Base-by-base conservation (phyloP, 805 yeast genomes). In the Cyberlindnera americana region DNA sequence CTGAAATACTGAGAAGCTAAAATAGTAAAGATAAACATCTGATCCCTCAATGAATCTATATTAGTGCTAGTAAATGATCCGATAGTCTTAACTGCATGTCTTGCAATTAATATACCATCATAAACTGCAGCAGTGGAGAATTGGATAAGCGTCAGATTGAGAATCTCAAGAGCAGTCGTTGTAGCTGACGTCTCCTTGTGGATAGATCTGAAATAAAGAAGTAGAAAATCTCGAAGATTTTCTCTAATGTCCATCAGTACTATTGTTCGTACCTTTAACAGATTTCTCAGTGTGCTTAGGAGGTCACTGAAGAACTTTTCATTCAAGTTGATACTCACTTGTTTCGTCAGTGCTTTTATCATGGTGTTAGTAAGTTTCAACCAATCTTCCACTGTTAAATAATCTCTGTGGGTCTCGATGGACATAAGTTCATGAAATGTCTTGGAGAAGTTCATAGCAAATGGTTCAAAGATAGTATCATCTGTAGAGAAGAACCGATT, bases 71-170 rank as follows among this genome's bases (percentile, higher is more conserved):
- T 56, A n/a, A 72, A 54, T 19, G 51, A 54, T 3, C 67, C 42
- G 3, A 68, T 48, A 13, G 66, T 56, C 11, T 48, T 54, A 19
- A 72, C 43, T 0, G 78, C 76, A 2, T 70, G 29, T 28, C 56
- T 57, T 12, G 69, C 63, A 3, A 78, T 46, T 15, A 52, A 48
- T 44, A 69, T 49, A 3, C 73, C 65, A 16, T 64, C 52, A 5
- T 53, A 39, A 6, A 71, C 52, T 48, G 75, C 30, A 7, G 19
- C 18, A 1, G 35, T 36, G 7, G 40, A 29, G 17, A 22, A 30
- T n/a, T 63, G 57, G 0, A 72, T 46, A 6, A 79, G 48, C 4
- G 70, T 48, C 25, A 64, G 66, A 52, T 79, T 80, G 14, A 73
- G 55, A 13, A 80, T 56, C 37, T 65, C 64, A 31, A 79, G 53